Base-by-base conservation (phyloP, 108 stramenopile genomes). In the Pseudonitzschia multistriata region DNA sequence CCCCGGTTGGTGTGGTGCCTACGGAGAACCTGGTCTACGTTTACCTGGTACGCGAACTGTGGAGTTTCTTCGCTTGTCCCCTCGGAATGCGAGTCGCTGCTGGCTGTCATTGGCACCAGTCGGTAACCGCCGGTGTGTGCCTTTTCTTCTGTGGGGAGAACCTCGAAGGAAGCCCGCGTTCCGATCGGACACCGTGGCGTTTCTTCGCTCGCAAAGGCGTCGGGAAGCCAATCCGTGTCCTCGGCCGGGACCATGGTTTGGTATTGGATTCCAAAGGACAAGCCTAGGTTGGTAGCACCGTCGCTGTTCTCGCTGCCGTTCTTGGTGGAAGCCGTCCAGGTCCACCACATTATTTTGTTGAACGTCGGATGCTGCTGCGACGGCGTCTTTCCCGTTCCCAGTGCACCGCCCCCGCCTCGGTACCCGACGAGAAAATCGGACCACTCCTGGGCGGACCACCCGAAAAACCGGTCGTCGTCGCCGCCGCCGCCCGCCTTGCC, bases 361-460 rank as follows among this genome's bases (percentile, higher is more conserved):
- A 30, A 59, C 29, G 57, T 59, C 5, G 31, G 57, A 19, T 59
- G 17, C 29, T 59, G 57, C 29, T 5, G 10, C 21, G 24, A 45
- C 11, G 4, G 63, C 27, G 21, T 31, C 21, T 27, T 13, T 22
- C 34, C 42, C 3, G 37, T 36, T 25, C 25, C 37, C 27, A 39
- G 27, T 25, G 21, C 24, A 3, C 27, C 42, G 22, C 39, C 42
- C n/a, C 28, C 40, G 25, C 47, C 42, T 14, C 17, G 2, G 39
- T 64, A 45, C 21, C 57, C 61, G 30, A 76, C 75, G 21, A 76
- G 33, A 62, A 60, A 68, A 21, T 65, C 42, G 42, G 75, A 76
- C 75, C 75, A 76, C 50, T 70, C 30, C 52, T 62, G 8, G n/a
- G 69, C 75, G 22, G 62, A 66, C 34, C 68, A 35, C 19, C 75